Evolutionary conservation across 768 basidiomycete species (phyloP).

Genomic region (Favolaschia claudopus): DNA sequence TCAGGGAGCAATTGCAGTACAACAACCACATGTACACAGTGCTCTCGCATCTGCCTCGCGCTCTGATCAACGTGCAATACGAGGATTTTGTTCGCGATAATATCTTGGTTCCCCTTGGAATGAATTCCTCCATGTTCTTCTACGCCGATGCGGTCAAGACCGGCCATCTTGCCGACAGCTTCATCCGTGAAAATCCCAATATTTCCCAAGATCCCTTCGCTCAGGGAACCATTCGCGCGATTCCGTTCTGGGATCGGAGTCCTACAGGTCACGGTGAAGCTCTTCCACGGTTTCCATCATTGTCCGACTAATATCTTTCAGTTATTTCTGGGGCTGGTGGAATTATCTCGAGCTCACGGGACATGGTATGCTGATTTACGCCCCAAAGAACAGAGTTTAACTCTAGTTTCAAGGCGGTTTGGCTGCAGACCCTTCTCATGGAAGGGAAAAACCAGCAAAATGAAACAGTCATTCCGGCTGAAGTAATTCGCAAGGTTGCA

Average conservation of each 20-base stretch:
- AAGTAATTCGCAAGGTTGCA: constrained; percentile 31
- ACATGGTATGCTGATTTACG: constrained; percentile 28
- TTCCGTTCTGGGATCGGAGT: constrained; percentile 34
- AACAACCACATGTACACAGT: constrained; percentile 31
- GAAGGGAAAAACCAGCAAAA: constrained; percentile 34
- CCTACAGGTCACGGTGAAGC: constrained; percentile 26
- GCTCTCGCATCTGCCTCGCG: constrained; percentile 22
- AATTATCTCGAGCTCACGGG: constrained; percentile 36
- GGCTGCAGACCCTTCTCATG: constrained; percentile 37
- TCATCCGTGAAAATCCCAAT: constrained; percentile 29
- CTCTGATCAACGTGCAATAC: constrained; percentile 24
- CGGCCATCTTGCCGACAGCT: constrained; percentile 35
- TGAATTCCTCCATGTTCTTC: constrained; percentile 38
- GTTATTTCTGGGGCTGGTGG: constrained; percentile 38
- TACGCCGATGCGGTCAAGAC: constrained; percentile 32
- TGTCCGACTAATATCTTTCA: not conserved
- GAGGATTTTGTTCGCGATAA: constrained; percentile 36
- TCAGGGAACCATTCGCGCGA: constrained; percentile 26
- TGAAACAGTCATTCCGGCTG: constrained; percentile 32
- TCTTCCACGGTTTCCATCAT: not conserved
- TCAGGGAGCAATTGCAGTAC: constrained; percentile 29
- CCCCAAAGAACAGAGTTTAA: not conserved
- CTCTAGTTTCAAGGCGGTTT: constrained; percentile 29
- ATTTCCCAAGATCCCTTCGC: constrained; percentile 30
- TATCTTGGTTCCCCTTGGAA: constrained; percentile 36